Evolutionary conservation across 139 green algal species (phyloP).

Genomic region (Marvania coccoides): DNA sequence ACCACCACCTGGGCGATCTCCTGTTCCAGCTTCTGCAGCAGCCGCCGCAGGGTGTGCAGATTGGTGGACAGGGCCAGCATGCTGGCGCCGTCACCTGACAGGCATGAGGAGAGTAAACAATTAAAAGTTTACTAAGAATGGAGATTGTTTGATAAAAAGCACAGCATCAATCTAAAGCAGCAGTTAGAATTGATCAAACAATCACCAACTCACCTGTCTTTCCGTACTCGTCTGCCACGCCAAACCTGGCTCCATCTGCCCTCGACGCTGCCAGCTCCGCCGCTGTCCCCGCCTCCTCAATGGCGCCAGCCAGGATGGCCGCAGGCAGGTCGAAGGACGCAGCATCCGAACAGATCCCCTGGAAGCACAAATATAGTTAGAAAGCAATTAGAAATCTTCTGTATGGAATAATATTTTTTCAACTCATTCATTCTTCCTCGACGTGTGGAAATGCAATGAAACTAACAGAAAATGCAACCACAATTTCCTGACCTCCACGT

Average conservation of each 20-base stretch:
- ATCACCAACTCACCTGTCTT: conserved; percentile 1
- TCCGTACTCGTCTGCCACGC: conserved; percentile 10
- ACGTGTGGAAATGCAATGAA: background rate
- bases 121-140: too few species aligned
- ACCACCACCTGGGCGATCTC: conserved; percentile 18
- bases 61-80: conserved; percentile 6
- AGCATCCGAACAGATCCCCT: conserved; percentile 73
- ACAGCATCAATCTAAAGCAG: background rate
- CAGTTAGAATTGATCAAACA: background rate
- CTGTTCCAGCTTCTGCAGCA: conserved; percentile 35
- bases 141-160: too few species aligned
- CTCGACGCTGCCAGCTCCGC: conserved; percentile 24
- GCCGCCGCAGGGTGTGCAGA: conserved; percentile 11
- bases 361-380: background rate
- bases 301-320: conserved; percentile 39
- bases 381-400: background rate
- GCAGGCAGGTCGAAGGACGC: conserved; percentile 79
- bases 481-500: conserved; percentile 60
- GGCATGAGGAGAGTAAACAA: background rate
- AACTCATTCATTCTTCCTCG: background rate
- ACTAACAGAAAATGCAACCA: background rate
- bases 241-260: conserved; percentile 1
- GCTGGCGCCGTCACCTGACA: conserved; percentile 6
- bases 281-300: conserved; percentile 48
- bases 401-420: background rate